phyloP scores from a whole-genome alignment of 306 rosid species.

The Quercus wislizeni region DNA sequence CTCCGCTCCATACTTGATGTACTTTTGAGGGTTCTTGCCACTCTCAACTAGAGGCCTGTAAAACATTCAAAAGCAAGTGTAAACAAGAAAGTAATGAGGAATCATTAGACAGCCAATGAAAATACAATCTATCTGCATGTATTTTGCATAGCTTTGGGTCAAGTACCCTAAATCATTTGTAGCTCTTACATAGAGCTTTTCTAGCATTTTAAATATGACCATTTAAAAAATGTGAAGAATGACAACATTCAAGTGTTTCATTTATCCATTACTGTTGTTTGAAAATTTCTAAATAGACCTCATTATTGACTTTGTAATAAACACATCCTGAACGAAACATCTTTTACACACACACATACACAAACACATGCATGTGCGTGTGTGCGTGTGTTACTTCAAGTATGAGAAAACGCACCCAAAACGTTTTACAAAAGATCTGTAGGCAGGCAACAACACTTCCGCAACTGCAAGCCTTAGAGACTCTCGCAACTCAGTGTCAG shows the following conservation, averaged over 20 bases:
- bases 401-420: constrained; percentile 57
- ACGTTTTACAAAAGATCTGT: constrained; percentile 84
- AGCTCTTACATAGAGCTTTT: neutral
- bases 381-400: neutral
- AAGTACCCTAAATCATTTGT: neutral
- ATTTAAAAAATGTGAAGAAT: neutral
- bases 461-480: constrained; percentile 95
- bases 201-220: neutral
- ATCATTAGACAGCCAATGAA: constrained; percentile 4
- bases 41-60: too few relatives aligned
- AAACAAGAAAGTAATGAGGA: constrained; percentile 1
- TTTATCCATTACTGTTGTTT: neutral
- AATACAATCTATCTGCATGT: neutral
- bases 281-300: neutral
- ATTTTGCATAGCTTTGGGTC: neutral
- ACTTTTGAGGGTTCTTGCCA: too few relatives aligned
- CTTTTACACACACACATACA: neutral
- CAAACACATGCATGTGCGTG: neutral
- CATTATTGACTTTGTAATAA: neutral
- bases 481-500: constrained; percentile 86
- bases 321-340: neutral
- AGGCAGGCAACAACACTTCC: constrained; percentile 89
- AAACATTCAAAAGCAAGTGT: too few relatives aligned
- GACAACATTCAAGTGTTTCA: neutral
- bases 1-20: too few relatives aligned